Base-by-base conservation (phyloP, 1,139 yeast genomes). In the Saccharomyces hybrid region DNA sequence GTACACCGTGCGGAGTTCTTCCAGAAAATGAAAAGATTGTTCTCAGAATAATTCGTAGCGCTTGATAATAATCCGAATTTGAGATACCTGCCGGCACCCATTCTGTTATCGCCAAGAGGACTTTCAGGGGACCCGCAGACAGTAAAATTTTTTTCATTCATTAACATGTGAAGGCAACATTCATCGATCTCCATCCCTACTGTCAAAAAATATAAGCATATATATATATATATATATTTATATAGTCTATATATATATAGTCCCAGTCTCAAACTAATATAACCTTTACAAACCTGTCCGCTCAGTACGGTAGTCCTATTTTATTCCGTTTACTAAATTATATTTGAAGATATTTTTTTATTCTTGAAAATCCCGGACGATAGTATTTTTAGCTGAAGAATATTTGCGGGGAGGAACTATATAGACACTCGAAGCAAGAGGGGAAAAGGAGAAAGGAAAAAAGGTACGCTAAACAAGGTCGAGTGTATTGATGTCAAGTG, bases 371-470 rank as follows among this genome's bases (percentile, higher is more conserved):
- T 38, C n/a, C n/a, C 44, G 44, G 44, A 13, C 25, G 44, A 20
- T 38, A 38, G 42, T 34, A 34, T 34, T 14, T 14, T 34, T 34
- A 34, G 44, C 25, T 16, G 8, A 38, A 11, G 23, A 20, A 20
- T 38, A 38, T 38, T 38, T 38, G 44, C 44, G 44, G 44, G 44
- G 44, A 38, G 25, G 44, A 20, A 38, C 44, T 38, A 38, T 38
- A 20, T 16, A 38, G n/a, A 38, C 6, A 46, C 28, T 27, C 25
- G 23, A 7, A 27, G 48, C 16, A 26, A 46, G 48, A 27, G 23
- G 31, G 28, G 31, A 11, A 3, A 27, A 44, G n/a, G 26, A 25
- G 25, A 4, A 46, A 13, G n/a, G n/a, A 25, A 27, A 26, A 23
- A 23, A 23, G 25, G 25, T 23, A 6, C 16, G 5, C 28, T 14